Percentiles rank a stretch among this genome's conserved stretches.
Evolutionary conservation across 225 moss, liverwort and hornwort genomes (phyloP).

Genomic region (Polytrichum formosum): DNA sequence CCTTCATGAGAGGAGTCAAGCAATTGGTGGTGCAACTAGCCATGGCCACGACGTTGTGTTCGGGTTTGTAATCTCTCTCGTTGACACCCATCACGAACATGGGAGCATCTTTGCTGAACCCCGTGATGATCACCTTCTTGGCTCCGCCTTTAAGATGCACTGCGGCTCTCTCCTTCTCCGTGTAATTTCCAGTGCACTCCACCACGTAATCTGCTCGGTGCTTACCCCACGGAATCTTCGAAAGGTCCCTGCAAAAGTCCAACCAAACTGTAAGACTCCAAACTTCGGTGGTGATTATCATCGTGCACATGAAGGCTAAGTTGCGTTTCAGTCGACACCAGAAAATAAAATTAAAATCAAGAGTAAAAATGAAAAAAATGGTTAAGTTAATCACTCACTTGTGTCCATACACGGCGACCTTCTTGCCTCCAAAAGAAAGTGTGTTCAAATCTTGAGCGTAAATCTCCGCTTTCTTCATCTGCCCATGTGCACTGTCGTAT

Average conservation of each 20-base stretch:
- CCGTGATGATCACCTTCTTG: slow-evolving; percentile 59
- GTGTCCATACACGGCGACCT: slow-evolving; percentile 46
- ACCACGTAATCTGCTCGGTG: slow-evolving; percentile 51
- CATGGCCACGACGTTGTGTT: slow-evolving; percentile 52
- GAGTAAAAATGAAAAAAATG: too few species aligned
- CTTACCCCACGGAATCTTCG: slow-evolving; percentile 56
- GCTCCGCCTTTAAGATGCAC: slow-evolving; percentile 58
- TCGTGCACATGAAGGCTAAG: too few species aligned
- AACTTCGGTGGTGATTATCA: too few species aligned
- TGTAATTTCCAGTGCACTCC: slow-evolving; percentile 65
- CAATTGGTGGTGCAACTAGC: slow-evolving; percentile 62
- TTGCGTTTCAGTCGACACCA: too few species aligned
- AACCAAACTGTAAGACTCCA: too few species aligned
- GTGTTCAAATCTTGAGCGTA: slow-evolving; percentile 72
- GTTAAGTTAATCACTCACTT: slow-evolving; percentile 29
- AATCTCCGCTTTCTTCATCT: slow-evolving; percentile 48
- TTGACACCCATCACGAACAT: slow-evolving; percentile 60
- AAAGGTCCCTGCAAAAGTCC: slow-evolving; percentile 33
- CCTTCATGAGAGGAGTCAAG: slow-evolving; percentile 45
- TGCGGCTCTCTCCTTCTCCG: slow-evolving; percentile 43
- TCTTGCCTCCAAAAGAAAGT: slow-evolving; percentile 46
- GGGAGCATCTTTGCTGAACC: slow-evolving; percentile 53
- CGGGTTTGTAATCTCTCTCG: slow-evolving; percentile 49
- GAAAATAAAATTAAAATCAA: too few species aligned
- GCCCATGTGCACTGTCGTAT: slow-evolving; percentile 79